Evolutionary conservation across 2,329 filamentous ascomycete genomes (phyloP), one percentile per base, ranked within the genome.

Genomic region (Neonectria coccinea): DNA sequence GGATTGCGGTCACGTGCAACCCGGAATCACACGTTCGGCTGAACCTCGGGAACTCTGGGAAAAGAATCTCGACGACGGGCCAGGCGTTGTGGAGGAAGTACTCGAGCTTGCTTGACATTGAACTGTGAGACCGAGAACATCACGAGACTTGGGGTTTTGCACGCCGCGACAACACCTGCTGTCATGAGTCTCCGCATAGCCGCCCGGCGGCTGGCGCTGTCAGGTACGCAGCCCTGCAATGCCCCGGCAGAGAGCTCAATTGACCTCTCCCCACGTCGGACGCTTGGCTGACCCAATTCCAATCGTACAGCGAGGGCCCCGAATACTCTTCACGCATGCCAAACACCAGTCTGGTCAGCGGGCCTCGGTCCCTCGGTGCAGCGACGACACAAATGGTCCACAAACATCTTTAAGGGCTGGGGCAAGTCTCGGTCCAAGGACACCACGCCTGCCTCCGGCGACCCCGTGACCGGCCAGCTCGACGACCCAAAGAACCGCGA

Each of bases 181-280:
- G 74, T 70, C 75, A 93, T 93, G 91, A 92, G 84, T 80, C 79
- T 91, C 73, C 85, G 86, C 78, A 80, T 89, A 75, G 88, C 89
- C 71, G 83, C 88, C 73, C 82, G 88, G 82, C 86, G 86, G 81
- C 80, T 91, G 72, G 82, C 85, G 60, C 82, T 83, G 74, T 82
- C 85, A 77, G 87, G 91, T 92, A 84, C 62, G 83, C 20, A 7
- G 16, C 59, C 55, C 44, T 52, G 51, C 48, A 33, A 25, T 25
- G 36, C 50, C 62, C 52, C 27, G 36, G 44, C 41, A 55, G 36
- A 55, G 36, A 51, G 18, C 55, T 61, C 68, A 69, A 73, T 72
- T 68, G 72, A 57, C 47, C 47, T 27, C 27, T 18, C 50, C 56
- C 64, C 60, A 20, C 41, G 50, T 65, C 41, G 42, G 39, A 33